These are phyloP conservation scores for Ustilago cynodontis DNA, from an alignment of 1,284 basidiomycete species.

Conservation along the genomic window DNA sequence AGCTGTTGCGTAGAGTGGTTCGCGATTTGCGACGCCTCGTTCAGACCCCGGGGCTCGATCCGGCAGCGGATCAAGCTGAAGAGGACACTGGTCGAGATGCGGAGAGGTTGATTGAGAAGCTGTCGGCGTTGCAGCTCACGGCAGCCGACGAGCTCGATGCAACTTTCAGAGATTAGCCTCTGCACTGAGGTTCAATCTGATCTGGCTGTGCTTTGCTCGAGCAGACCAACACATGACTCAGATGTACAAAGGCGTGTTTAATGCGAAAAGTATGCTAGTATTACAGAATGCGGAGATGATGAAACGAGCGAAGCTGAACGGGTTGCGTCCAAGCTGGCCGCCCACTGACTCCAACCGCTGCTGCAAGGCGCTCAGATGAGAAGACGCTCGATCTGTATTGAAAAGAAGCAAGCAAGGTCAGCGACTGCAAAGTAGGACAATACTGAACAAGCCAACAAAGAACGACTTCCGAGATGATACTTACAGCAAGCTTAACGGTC, in stretches of 20 bases:
- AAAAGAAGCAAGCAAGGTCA: slow-evolving; percentile 11
- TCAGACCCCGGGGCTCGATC: neutral
- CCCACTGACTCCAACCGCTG: slow-evolving; percentile 8
- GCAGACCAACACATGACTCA: neutral
- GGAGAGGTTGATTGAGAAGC: slow-evolving; percentile 15
- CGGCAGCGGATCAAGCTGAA: neutral
- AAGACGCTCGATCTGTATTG: slow-evolving; percentile 63
- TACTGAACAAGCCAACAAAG: neutral
- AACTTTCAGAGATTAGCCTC: slow-evolving; percentile 8
- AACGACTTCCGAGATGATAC: slow-evolving; percentile 13
- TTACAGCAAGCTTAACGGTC: slow-evolving; percentile 78
- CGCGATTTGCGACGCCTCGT: slow-evolving; percentile 17
- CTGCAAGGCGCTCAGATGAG: slow-evolving; percentile 52
- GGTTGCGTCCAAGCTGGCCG: slow-evolving; percentile 9
- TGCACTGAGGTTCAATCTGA: neutral
- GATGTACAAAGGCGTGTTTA: neutral
- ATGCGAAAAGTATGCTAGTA: slow-evolving; percentile 28
- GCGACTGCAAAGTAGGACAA: neutral
- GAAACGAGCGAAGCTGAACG: slow-evolving; percentile 10
- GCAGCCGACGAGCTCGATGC: slow-evolving; percentile 13
- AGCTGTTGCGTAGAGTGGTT: slow-evolving; percentile 19
- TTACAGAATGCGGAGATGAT: slow-evolving; percentile 30
- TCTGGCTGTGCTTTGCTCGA: neutral
- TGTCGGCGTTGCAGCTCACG: slow-evolving; percentile 17
- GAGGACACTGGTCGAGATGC: neutral